These are phyloP conservation scores for Erodium texanum DNA, from an alignment of 441 rosid genomes.

Conservation along the genomic window DNA sequence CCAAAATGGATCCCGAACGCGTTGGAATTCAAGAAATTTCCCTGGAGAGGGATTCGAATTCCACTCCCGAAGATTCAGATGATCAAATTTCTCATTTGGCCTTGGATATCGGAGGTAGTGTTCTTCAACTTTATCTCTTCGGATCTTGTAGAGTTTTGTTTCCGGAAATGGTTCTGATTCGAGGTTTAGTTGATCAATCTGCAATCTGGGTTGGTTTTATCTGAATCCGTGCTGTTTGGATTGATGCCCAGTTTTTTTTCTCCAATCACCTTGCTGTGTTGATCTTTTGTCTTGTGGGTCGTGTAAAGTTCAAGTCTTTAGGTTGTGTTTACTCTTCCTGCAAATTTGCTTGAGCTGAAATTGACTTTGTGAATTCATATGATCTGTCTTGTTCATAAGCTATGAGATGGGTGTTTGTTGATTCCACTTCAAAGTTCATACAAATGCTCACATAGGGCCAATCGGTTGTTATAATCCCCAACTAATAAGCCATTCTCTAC, in stretches of 20 bases:
- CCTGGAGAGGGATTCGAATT: not conserved
- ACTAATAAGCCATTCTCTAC: not conserved
- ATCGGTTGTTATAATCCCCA: no score
- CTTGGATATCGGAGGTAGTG: not conserved
- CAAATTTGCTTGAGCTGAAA: no score
- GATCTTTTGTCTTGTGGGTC: not conserved
- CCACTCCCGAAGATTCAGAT: not conserved
- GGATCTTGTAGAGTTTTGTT: no score
- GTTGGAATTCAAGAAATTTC: not conserved
- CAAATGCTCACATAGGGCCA: not conserved
- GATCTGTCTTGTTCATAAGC: not conserved
- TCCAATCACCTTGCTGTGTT: no score
- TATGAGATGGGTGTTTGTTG: not conserved
- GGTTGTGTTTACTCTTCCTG: no score
- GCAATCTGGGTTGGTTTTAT: slow-evolving; percentile 1
- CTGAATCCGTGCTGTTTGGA: not conserved
- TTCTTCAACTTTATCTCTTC: not conserved
- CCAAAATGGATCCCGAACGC: not conserved
- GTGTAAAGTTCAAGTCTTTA: slow-evolving; percentile 1
- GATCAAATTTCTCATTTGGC: not conserved
- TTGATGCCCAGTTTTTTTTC: not conserved
- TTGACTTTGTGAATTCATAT: not conserved
- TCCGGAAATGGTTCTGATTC: not conserved
- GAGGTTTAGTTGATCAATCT: not conserved
- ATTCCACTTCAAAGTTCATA: not conserved